These are phyloP conservation scores for Cetradonia linearis DNA, from an alignment of 495 filamentous ascomycete genomes.

Conservation along the genomic window DNA sequence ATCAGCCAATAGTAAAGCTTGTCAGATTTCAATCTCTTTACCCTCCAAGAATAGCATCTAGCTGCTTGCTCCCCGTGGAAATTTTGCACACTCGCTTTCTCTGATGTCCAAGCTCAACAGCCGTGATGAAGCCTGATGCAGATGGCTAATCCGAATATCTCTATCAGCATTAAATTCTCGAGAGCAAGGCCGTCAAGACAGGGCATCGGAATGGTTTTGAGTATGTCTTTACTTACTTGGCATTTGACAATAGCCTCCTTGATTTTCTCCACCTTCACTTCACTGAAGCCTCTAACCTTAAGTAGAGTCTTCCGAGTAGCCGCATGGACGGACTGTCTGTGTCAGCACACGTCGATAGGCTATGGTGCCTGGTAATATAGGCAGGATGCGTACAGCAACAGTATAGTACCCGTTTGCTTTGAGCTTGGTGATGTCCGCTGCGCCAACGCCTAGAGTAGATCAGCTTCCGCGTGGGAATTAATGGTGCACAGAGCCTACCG, in stretches of 20 bases:
- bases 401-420: slow-evolving; percentile 63
- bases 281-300: slow-evolving; percentile 73
- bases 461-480: neutral
- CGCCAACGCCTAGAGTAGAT: slow-evolving; percentile 49
- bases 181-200: neutral
- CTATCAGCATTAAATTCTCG: slow-evolving; percentile 1
- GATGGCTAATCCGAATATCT: slow-evolving; percentile 41
- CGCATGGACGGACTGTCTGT: slow-evolving; percentile 49
- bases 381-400: slow-evolving; percentile 44
- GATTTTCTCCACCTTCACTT: slow-evolving; percentile 72
- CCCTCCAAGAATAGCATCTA: slow-evolving; percentile 64
- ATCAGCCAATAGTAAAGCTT: slow-evolving; percentile 13
- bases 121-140: slow-evolving; percentile 63
- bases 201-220: neutral
- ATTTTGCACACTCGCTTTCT: slow-evolving; percentile 60
- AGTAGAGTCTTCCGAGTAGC: slow-evolving; percentile 55
- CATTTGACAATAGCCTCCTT: slow-evolving; percentile 69
- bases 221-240: slow-evolving; percentile 38
- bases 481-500: slow-evolving; percentile 35
- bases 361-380: neutral
- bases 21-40: slow-evolving; percentile 24
- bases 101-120: slow-evolving; percentile 57
- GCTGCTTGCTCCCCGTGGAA: slow-evolving; percentile 66
- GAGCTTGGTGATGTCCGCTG: slow-evolving; percentile 64
- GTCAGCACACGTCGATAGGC: neutral